These are phyloP conservation scores for Stagonosporopsis chrysanthemi DNA, from an alignment of 2,329 filamentous ascomycete species.

Conservation along the genomic window DNA sequence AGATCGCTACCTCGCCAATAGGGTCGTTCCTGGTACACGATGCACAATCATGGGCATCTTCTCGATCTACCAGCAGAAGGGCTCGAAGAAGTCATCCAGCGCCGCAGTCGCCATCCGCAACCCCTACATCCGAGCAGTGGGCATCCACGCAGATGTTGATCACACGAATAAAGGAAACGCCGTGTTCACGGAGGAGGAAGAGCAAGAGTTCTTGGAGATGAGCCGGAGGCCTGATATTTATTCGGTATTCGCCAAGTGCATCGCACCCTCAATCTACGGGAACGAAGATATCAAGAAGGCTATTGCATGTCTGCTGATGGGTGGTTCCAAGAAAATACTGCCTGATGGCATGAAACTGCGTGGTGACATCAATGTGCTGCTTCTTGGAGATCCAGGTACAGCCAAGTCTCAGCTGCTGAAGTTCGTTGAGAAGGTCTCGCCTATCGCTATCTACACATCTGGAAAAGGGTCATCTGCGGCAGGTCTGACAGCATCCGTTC, in stretches of 20 bases:
- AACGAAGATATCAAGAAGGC: conserved; percentile 97
- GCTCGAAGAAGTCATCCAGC: conserved; percentile 75
- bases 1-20: conserved; percentile 94
- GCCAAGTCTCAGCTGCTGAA: conserved; percentile 97
- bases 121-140: conserved; percentile 90
- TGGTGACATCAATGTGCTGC: conserved; percentile 96
- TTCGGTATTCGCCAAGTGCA: conserved; percentile 85
- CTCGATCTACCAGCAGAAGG: conserved; percentile 96
- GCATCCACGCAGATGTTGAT: conserved; percentile 89
- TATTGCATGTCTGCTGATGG: conserved; percentile 90
- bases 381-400: conserved; percentile 96
- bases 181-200: conserved; percentile 91
- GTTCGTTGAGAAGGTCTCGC: conserved; percentile 95
- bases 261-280: conserved; percentile 96
- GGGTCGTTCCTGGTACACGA: conserved; percentile 91
- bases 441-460: conserved; percentile 98
- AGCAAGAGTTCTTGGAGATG: conserved; percentile 93
- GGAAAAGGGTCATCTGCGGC: conserved; percentile 97
- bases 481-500: conserved; percentile 95
- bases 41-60: conserved; percentile 98
- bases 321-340: conserved; percentile 96
- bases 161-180: conserved; percentile 85
- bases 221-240: conserved; percentile 93
- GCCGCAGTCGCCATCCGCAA: conserved; percentile 94
- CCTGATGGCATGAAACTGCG: conserved; percentile 97